Conservation (phyloP, 2,329 filamentous ascomycete species). For the Curvularia sp. region DNA sequence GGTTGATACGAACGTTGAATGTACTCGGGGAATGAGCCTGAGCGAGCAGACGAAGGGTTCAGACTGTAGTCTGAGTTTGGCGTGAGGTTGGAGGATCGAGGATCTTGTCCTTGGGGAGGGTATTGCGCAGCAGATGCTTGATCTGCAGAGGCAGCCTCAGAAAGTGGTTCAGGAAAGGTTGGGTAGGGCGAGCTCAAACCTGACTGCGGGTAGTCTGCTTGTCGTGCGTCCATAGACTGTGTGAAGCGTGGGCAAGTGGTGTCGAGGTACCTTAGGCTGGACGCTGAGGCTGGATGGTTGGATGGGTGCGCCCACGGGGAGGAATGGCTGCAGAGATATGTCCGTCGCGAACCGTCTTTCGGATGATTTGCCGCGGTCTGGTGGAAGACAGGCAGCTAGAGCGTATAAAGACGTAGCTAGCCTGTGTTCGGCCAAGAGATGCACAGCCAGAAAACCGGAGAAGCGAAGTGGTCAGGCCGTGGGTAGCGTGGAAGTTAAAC, state of each 20-base stretch:
- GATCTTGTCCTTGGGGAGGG: conserved; percentile 76
- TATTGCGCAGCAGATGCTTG: conserved; percentile 93
- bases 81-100: conserved; percentile 76
- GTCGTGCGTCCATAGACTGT: conserved; percentile 63
- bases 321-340: conserved; percentile 58
- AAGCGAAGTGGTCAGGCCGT: conserved; percentile 45
- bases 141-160: conserved; percentile 88
- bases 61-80: conserved; percentile 89
- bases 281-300: conserved; percentile 48
- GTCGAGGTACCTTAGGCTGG: conserved; percentile 42
- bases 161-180: conserved; percentile 67
- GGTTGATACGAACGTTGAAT: conserved; percentile 82
- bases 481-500: conserved; percentile 55
- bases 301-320: conserved; percentile 50
- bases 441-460: conserved; percentile 49
- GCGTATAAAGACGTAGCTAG: conserved; percentile 31
- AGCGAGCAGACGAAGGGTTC: conserved; percentile 77
- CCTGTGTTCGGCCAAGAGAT: conserved; percentile 39
- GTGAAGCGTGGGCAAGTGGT: conserved; percentile 39
- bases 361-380: conserved; percentile 49
- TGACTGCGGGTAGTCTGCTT: conserved; percentile 61
- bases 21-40: conserved; percentile 85
- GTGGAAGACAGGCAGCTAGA: conserved; percentile 35
- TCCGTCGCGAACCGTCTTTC: conserved; percentile 50
- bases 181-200: conserved; percentile 63